Base-by-base conservation (phyloP, 305 asterid species). In the Fraxinus xanthoxyloides region DNA sequence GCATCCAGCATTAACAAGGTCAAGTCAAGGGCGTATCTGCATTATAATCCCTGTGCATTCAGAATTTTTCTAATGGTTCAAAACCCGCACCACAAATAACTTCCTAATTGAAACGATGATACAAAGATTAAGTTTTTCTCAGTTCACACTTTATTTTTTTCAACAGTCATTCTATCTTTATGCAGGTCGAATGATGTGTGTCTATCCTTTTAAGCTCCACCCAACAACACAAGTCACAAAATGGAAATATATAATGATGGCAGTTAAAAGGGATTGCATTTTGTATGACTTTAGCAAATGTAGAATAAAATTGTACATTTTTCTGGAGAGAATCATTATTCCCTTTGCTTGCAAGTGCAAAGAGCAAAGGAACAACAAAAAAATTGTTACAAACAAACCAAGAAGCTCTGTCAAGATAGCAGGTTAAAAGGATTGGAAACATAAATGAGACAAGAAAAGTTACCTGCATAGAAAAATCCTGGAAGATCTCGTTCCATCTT, bases 401-500 rank as follows among this genome's bases (percentile, higher is more conserved):
- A 48, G 38, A 78, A 59, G 40, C 75, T 28, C 23, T 13, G 23
- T 28, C 38, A 34, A 30, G 36, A 34, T 15, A 2, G 32, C 59
- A 54, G 28, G 61, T 40, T 0, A 26, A 69, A 54, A 26, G 1
- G 24, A 75, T 19, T 65, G 13, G 51, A 70, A 82, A 35, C 21
- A 12, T 65, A 72, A 61, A 56, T 40, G 31, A 78, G 32, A 15
- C 7, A 34, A 74, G n/a, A 24, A 72, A 17, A 72, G 21, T 82
- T 88, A 93, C 98, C 98, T 7, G 98, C 98, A 84, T 95, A 95
- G 88, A 89, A 95, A 31, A 92, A 84, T 43, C 98, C 98, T 7
- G 98, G 98, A 82, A 95, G 98, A 69, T 86, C 86, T 61, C 86
- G 89, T 86, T 95, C 98, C 93, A 95, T 85, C 84, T 91, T 95